Conservation (phyloP, 2,329 filamentous ascomycete genomes). For the Penicillium sp. region DNA sequence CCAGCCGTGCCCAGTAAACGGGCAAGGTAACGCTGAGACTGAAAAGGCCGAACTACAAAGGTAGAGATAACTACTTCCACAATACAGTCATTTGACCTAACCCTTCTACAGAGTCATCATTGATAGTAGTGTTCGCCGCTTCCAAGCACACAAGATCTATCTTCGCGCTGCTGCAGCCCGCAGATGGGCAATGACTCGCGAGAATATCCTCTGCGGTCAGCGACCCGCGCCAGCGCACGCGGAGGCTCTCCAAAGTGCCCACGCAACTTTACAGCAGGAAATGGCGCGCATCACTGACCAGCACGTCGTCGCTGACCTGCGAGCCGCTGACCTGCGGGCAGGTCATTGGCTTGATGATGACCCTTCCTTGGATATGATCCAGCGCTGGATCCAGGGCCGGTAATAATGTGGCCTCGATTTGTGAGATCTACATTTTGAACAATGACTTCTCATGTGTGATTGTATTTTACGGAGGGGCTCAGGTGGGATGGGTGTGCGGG, state of each 20-base stretch:
- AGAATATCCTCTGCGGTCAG: slow-evolving; percentile 49
- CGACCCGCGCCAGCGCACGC: slow-evolving; percentile 47
- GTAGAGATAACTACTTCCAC: slow-evolving; percentile 18
- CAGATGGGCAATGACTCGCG: slow-evolving; percentile 55
- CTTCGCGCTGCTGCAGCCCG: slow-evolving; percentile 55
- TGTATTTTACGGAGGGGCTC: slow-evolving; percentile 4
- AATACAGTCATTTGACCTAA: slow-evolving; percentile 13
- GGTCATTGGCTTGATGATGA: slow-evolving; percentile 61
- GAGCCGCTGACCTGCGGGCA: slow-evolving; percentile 51
- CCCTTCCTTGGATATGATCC: slow-evolving; percentile 52
- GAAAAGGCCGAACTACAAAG: slow-evolving; percentile 55
- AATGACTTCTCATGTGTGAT: not conserved
- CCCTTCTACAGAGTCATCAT: slow-evolving; percentile 51
- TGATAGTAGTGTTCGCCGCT: slow-evolving; percentile 57
- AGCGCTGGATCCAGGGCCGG: slow-evolving; percentile 42
- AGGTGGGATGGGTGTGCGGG: slow-evolving; percentile 5
- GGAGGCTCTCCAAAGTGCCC: slow-evolving; percentile 47
- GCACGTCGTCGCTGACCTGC: slow-evolving; percentile 53
- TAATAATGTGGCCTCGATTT: slow-evolving; percentile 11
- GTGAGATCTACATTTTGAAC: too few species aligned
- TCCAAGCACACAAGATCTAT: slow-evolving; percentile 59
- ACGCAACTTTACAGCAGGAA: slow-evolving; percentile 48
- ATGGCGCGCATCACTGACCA: slow-evolving; percentile 54
- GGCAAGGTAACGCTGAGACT: slow-evolving; percentile 48
- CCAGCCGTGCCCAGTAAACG: slow-evolving; percentile 40